These are phyloP conservation scores for Globisporangium splendens DNA, from an alignment of 352 stramenopile species.

Conservation along the genomic window DNA sequence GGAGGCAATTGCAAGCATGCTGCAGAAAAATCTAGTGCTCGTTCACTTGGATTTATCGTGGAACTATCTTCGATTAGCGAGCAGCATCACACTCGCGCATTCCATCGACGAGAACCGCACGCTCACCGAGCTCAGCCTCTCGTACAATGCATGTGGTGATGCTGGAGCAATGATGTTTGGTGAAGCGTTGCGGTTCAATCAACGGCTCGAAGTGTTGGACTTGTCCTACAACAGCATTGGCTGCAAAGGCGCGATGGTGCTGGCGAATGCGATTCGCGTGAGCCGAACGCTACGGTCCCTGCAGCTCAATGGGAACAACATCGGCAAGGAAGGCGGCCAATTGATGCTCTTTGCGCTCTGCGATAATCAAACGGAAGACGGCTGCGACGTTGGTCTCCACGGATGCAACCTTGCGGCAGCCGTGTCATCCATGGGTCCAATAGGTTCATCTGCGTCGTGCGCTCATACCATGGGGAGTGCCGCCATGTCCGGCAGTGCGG, in stretches of 20 bases:
- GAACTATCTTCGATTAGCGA: slow-evolving; percentile 86
- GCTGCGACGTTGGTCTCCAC: slow-evolving; percentile 55
- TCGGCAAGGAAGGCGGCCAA: slow-evolving; percentile 66
- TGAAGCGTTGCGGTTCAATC: slow-evolving; percentile 59
- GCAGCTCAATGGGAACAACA: slow-evolving; percentile 75
- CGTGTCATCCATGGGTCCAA: slow-evolving; percentile 10
- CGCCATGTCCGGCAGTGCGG: not conserved
- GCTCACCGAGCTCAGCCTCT: slow-evolving; percentile 59
- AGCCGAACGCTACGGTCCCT: slow-evolving; percentile 60
- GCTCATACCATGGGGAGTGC: not conserved
- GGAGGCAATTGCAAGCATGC: slow-evolving; percentile 87
- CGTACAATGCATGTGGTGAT: slow-evolving; percentile 78
- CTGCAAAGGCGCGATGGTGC: slow-evolving; percentile 63
- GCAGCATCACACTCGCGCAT: slow-evolving; percentile 57
- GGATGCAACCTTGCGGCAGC: slow-evolving; percentile 54
- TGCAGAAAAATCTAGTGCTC: slow-evolving; percentile 74
- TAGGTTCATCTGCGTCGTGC: not conserved
- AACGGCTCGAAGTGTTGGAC: slow-evolving; percentile 57
- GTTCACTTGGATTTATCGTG: slow-evolving; percentile 83
- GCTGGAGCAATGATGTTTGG: slow-evolving; percentile 75
- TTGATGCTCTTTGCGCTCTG: slow-evolving; percentile 64
- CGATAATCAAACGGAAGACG: slow-evolving; percentile 44
- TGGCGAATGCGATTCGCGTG: slow-evolving; percentile 58
- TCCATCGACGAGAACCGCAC: slow-evolving; percentile 67
- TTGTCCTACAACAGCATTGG: slow-evolving; percentile 79